Percentiles rank a stretch among this genome's conserved stretches.
Conservation (phyloP, 306 rosid genomes). For the Macrotyloma uniflorum region DNA sequence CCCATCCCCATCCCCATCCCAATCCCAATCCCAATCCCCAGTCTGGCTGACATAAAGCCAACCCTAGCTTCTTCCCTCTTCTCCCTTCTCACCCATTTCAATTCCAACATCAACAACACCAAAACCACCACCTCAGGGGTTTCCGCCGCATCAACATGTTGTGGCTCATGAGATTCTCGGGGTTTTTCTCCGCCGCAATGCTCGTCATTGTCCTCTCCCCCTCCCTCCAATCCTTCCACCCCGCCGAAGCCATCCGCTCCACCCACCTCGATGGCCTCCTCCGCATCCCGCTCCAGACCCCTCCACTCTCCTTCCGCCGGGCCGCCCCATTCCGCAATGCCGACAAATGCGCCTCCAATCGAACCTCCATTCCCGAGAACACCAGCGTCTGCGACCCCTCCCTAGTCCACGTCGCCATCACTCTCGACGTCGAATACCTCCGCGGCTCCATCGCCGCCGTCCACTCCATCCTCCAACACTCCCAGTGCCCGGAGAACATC, state of each 20-base stretch:
- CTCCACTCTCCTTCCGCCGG: slow-evolving; percentile 49
- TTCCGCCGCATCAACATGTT: slow-evolving; percentile 46
- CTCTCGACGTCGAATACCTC: slow-evolving; percentile 67
- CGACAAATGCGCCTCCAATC: slow-evolving; percentile 47
- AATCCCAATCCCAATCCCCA: neutral
- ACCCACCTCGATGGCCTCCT: slow-evolving; percentile 50
- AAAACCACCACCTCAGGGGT: slow-evolving; percentile 19
- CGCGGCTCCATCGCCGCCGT: slow-evolving; percentile 83
- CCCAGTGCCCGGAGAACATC: slow-evolving; percentile 61
- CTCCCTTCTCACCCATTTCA: slow-evolving; percentile 37
- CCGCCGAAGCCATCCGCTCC: slow-evolving; percentile 76
- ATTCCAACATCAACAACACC: slow-evolving; percentile 45
- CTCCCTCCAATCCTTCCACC: slow-evolving; percentile 67
- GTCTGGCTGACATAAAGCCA: slow-evolving; percentile 46
- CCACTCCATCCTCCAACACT: slow-evolving; percentile 65
- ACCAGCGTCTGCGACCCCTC: slow-evolving; percentile 53
- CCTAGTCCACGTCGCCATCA: slow-evolving; percentile 69
- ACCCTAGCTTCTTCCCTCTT: slow-evolving; percentile 46
- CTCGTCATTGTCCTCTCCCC: slow-evolving; percentile 61
- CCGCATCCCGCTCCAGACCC: slow-evolving; percentile 30
- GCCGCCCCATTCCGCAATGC: slow-evolving; percentile 57
- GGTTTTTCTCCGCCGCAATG: slow-evolving; percentile 69
- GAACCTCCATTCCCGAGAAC: neutral
- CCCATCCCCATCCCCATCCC: neutral
- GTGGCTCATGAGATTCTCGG: slow-evolving; percentile 65